Conservation (phyloP, 1,284 basidiomycete species). For the Waitea zeae region DNA sequence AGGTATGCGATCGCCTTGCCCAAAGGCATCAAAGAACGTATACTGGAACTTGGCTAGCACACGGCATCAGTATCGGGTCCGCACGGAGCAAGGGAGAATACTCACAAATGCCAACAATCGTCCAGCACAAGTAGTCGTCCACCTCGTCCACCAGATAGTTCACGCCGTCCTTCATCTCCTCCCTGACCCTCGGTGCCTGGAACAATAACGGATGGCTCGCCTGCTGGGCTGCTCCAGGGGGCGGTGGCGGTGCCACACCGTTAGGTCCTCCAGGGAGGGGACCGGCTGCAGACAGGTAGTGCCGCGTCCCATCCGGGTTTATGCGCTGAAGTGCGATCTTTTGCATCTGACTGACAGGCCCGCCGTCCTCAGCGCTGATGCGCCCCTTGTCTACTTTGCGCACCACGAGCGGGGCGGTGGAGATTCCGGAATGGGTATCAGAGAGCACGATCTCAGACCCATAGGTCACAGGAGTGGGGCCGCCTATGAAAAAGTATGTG, state of each 20-base stretch:
- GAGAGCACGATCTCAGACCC: conserved; percentile 79
- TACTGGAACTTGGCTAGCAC: conserved; percentile 74
- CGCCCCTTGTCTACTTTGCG: conserved; percentile 88
- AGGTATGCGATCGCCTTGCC: conserved; percentile 57
- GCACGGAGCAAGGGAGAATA: conserved; percentile 8
- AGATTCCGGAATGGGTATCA: conserved; percentile 70
- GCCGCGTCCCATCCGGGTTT: conserved; percentile 61
- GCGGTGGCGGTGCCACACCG: conserved; percentile 32
- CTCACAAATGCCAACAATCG: conserved; percentile 88
- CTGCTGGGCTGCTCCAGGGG: conserved; percentile 53
- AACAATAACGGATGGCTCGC: conserved; percentile 69
- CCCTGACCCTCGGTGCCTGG: conserved; percentile 53
- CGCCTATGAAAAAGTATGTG: conserved; percentile 25
- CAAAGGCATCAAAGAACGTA: conserved; percentile 85
- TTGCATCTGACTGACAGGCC: conserved; percentile 92
- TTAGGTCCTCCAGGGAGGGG: conserved; percentile 62
- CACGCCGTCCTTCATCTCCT: conserved; percentile 58
- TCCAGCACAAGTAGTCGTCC: conserved; percentile 91
- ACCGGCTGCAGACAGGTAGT: conserved; percentile 71
- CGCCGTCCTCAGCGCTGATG: conserved; percentile 67
- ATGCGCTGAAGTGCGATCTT: conserved; percentile 83
- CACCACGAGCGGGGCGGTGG: conserved; percentile 76
- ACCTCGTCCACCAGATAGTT: conserved; percentile 67
- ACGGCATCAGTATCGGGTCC: conserved; percentile 8
- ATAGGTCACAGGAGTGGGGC: conserved; percentile 75